A percentile compares a stretch with the other conserved stretches of the same genome.
phyloP scores from a whole-genome alignment of 257 asterid genomes.

The Penstemon eatonii region DNA sequence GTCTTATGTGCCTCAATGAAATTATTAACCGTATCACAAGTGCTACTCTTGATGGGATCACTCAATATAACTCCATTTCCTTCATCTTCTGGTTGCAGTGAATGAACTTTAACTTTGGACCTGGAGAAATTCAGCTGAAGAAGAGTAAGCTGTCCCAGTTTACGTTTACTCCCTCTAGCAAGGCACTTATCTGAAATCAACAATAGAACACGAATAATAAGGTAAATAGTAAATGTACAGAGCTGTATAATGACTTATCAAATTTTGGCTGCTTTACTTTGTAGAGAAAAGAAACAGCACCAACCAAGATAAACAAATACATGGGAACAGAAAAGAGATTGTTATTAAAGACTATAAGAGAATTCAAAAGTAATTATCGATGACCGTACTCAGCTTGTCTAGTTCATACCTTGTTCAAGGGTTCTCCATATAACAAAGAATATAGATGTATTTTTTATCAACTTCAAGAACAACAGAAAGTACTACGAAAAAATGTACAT shows the following conservation, averaged over 20 bases:
- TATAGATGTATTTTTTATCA: not conserved
- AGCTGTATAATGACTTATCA: not conserved
- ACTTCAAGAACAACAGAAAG: not conserved
- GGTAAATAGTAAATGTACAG: not conserved
- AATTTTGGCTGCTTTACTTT: not conserved
- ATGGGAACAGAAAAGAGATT: conserved; percentile 3
- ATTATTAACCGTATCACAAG: conserved; percentile 24
- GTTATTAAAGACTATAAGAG: not conserved
- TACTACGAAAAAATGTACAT: too few species aligned
- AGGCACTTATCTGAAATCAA: conserved; percentile 72
- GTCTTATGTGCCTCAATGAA: conserved; percentile 29
- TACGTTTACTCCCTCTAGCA: conserved; percentile 70
- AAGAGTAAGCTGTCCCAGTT: conserved; percentile 77
- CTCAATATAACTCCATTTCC: conserved; percentile 25
- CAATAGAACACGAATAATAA: not conserved
- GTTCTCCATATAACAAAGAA: not conserved
- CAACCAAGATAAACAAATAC: not conserved
- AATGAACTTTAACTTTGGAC: conserved; percentile 42
- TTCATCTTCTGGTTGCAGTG: conserved; percentile 27
- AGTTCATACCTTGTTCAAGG: not conserved
- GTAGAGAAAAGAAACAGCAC: conserved; percentile 1
- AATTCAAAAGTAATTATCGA: not conserved
- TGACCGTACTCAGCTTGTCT: not conserved
- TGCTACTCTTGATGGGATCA: conserved; percentile 15
- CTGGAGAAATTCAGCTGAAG: conserved; percentile 71